Evolutionary conservation across 139 green algal genomes (phyloP).

Genomic region (Asterochloris erici): DNA sequence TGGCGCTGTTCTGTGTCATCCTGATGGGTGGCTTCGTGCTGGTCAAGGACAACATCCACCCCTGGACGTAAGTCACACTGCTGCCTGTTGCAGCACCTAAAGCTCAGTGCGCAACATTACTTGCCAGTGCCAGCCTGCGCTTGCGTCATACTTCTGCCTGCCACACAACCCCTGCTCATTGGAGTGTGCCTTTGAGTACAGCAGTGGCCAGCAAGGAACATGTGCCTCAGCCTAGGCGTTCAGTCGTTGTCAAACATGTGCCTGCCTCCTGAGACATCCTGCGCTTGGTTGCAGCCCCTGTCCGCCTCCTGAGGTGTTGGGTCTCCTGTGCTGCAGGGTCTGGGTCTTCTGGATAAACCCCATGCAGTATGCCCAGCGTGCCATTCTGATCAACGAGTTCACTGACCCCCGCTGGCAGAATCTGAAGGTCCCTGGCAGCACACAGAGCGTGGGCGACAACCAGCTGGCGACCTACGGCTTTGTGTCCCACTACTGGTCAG

Average conservation of each 20-base stretch:
- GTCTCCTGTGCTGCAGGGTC: background rate
- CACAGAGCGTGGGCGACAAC: slow-evolving; percentile 2
- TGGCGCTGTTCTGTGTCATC: slow-evolving; percentile 13
- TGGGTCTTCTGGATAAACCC: slow-evolving; percentile 15
- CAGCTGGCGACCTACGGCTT: slow-evolving; percentile 4
- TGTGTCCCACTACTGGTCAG: slow-evolving; percentile 3
- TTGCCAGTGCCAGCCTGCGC: background rate
- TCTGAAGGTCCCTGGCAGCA: background rate
- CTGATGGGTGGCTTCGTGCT: slow-evolving; percentile 25
- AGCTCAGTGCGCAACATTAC: background rate
- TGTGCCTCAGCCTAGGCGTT: too few species aligned
- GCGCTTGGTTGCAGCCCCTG: too few species aligned
- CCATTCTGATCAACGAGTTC: slow-evolving; percentile 28
- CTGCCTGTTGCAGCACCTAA: background rate
- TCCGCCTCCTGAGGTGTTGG: too few species aligned
- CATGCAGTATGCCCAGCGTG: slow-evolving; percentile 14
- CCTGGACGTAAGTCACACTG: background rate
- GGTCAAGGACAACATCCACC: background rate
- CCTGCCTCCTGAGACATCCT: too few species aligned
- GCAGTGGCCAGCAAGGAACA: too few species aligned
- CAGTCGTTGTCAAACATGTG: too few species aligned
- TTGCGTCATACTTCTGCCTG: background rate
- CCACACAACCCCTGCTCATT: too few species aligned
- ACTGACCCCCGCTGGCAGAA: slow-evolving; percentile 19
- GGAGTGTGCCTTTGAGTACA: too few species aligned